Conservation (phyloP, 2,329 filamentous ascomycete species). For the Colletotrichum viniferum region DNA sequence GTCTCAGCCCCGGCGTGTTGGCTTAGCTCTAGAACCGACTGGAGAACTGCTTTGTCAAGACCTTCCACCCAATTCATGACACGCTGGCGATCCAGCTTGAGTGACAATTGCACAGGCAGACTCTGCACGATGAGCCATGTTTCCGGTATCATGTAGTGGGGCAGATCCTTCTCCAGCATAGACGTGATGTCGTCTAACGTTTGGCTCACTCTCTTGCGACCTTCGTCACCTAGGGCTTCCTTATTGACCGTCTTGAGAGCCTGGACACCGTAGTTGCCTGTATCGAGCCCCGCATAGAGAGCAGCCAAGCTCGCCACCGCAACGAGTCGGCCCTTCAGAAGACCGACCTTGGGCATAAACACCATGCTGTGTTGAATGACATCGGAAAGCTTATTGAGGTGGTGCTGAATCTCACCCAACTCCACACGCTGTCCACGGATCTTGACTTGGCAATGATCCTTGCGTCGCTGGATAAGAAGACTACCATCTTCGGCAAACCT, state of each 20-base stretch:
- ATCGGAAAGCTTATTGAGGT: neutral
- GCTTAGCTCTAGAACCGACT: neutral
- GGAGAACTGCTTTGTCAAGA: neutral
- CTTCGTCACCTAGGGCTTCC: neutral
- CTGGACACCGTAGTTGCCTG: neutral
- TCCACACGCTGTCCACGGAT: constrained; percentile 18
- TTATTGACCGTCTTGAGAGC: neutral
- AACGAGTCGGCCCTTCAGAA: neutral
- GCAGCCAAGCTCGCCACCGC: neutral
- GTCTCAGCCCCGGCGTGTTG: neutral
- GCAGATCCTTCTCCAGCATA: neutral
- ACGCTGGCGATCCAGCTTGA: constrained; percentile 24
- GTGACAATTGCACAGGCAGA: constrained; percentile 21
- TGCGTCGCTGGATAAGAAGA: constrained; percentile 19
- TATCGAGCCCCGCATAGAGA: neutral
- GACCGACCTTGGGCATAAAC: neutral
- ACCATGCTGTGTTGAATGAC: neutral
- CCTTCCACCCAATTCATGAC: neutral
- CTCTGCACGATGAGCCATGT: constrained; percentile 18
- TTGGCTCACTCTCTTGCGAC: neutral
- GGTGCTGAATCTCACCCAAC: constrained; percentile 9
- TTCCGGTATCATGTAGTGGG: constrained; percentile 27
- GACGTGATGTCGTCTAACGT: neutral
- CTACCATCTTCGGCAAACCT: constrained; percentile 10
- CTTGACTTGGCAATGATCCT: constrained; percentile 25